Evolutionary conservation across 2,329 filamentous ascomycete genomes (phyloP).

Genomic region (Pseudocercospora cruenta): DNA sequence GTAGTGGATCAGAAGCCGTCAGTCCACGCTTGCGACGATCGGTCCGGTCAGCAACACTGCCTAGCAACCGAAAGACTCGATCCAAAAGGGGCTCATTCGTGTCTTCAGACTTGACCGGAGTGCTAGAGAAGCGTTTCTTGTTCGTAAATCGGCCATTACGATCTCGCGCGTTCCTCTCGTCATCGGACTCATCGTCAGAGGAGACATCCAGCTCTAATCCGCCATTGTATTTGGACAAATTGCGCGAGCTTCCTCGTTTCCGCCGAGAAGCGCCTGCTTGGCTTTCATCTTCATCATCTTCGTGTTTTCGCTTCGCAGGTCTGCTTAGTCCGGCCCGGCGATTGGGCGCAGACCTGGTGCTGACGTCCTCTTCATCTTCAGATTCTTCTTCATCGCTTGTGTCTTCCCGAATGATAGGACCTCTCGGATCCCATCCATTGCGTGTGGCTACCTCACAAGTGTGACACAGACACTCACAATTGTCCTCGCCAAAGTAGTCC

Average conservation of each 20-base stretch:
- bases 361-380: constrained; percentile 33
- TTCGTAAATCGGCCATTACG: constrained; percentile 11
- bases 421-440: constrained; percentile 77
- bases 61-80: constrained; percentile 20
- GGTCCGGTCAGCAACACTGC: constrained; percentile 22
- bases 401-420: constrained; percentile 37
- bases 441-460: constrained; percentile 75
- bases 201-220: not conserved
- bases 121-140: constrained; percentile 3
- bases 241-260: not conserved
- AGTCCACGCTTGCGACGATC: constrained; percentile 21
- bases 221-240: constrained; percentile 4
- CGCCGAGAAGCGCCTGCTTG: not conserved
- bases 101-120: constrained; percentile 5
- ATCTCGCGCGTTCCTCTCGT: constrained; percentile 8
- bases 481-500: constrained; percentile 92
- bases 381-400: constrained; percentile 42
- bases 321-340: constrained; percentile 10
- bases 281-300: constrained; percentile 15
- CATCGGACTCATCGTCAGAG: not conserved
- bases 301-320: constrained; percentile 29
- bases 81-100: constrained; percentile 19
- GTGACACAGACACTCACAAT: constrained; percentile 89
- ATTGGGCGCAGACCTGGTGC: constrained; percentile 25
- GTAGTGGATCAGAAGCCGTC: constrained; percentile 15